Percentiles rank a stretch among this genome's conserved stretches.
These are phyloP conservation scores for Sporothrix humicola DNA, from an alignment of 2,329 filamentous ascomycete species.

Conservation along the genomic window DNA sequence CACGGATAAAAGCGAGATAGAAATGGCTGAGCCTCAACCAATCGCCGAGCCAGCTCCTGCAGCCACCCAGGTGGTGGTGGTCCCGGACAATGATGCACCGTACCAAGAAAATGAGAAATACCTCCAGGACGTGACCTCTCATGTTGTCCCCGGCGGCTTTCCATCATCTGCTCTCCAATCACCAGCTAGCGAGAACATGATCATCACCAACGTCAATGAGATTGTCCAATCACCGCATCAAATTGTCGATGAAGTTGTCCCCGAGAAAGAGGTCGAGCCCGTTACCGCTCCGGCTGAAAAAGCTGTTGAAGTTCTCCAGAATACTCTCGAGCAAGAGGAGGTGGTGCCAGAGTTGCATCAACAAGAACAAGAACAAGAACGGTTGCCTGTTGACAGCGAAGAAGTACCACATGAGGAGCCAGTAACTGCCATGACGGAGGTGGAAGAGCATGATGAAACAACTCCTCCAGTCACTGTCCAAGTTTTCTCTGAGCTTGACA, in stretches of 20 bases:
- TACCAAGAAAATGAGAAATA: slow-evolving; percentile 1
- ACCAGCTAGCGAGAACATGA: neutral
- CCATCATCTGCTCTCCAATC: slow-evolving; percentile 2
- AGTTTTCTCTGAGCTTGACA: neutral
- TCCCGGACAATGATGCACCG: neutral
- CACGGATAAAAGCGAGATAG: no score
- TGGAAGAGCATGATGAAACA: no score
- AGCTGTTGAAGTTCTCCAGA: neutral
- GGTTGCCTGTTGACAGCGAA: no score
- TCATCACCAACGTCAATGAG: neutral
- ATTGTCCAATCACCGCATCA: neutral
- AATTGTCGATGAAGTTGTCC: neutral
- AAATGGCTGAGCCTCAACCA: neutral
- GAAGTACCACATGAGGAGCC: neutral
- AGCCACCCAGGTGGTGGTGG: neutral
- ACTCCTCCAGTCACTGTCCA: neutral
- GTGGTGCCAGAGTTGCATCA: neutral
- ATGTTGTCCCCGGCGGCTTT: neutral
- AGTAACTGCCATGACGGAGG: neutral
- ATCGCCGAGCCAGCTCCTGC: neutral
- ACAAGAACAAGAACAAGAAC: neutral
- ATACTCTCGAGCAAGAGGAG: no score
- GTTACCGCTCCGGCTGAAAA: neutral
- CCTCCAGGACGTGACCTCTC: neutral
- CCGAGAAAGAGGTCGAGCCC: neutral